Percentiles rank a stretch among this genome's conserved stretches.
Evolutionary conservation across 2,329 filamentous ascomycete species (phyloP).

Genomic region (Corinectria fuckeliana): DNA sequence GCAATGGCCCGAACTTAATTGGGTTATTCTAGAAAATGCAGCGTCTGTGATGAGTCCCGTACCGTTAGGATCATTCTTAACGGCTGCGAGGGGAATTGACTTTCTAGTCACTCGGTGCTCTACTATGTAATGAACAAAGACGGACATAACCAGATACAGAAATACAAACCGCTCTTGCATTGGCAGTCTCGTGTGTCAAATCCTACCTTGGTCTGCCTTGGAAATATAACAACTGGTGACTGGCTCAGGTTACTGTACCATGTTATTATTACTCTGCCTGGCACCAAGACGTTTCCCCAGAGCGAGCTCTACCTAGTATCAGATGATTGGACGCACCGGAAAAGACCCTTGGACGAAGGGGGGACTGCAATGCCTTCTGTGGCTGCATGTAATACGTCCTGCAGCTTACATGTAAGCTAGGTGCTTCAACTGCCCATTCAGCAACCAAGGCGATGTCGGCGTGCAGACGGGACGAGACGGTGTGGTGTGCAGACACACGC

Average conservation of each 20-base stretch:
- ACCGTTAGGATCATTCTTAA: no score
- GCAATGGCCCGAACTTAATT: conserved; percentile 38
- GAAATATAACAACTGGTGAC: no score
- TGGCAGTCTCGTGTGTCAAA: no score
- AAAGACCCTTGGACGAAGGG: not conserved
- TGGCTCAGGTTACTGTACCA: no score
- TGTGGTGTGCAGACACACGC: not conserved
- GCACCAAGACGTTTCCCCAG: not conserved
- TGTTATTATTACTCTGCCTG: not conserved
- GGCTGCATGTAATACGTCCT: conserved; percentile 1
- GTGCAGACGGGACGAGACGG: conserved; percentile 1
- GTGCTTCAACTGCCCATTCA: conserved; percentile 8
- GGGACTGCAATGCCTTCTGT: conserved; percentile 11
- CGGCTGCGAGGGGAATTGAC: no score
- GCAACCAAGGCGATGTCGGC: conserved; percentile 22
- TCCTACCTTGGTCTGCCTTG: no score
- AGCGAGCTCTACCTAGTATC: not conserved
- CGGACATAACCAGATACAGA: no score
- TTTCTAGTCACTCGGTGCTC: no score
- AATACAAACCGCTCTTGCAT: no score
- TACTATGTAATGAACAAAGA: no score
- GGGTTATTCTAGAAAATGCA: conserved; percentile 14
- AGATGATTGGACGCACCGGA: not conserved
- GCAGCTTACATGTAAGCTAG: conserved; percentile 10
- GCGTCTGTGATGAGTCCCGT: no score